Conservation (phyloP, 371 early-diverging fungal genomes). For the Actinomortierella wolfii region DNA sequence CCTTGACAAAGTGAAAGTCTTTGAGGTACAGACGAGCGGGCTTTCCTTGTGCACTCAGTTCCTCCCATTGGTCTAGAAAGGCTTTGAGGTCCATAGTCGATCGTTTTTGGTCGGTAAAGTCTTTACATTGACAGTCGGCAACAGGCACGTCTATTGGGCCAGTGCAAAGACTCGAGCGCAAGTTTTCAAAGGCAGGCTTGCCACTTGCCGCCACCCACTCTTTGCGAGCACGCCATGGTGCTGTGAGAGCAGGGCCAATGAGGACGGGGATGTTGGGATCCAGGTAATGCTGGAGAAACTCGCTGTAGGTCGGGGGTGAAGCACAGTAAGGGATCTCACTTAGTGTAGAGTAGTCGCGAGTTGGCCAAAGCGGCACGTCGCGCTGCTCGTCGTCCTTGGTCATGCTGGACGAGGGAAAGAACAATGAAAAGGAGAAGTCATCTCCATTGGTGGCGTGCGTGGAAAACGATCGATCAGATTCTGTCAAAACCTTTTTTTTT, state of each 20-base stretch:
- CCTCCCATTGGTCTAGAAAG: slow-evolving; percentile 58
- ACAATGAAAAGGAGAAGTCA: too few relatives aligned
- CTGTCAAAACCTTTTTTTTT: slow-evolving; percentile 1
- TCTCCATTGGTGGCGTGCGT: too few relatives aligned
- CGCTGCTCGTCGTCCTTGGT: too few relatives aligned
- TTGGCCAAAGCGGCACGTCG: neutral
- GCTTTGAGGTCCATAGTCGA: slow-evolving; percentile 55
- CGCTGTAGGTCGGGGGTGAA: slow-evolving; percentile 49
- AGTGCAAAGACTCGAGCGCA: slow-evolving; percentile 30
- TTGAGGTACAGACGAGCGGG: slow-evolving; percentile 60
- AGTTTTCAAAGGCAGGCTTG: slow-evolving; percentile 14
- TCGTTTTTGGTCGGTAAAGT: slow-evolving; percentile 68
- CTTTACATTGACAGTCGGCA: slow-evolving; percentile 58
- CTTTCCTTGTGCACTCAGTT: slow-evolving; percentile 6
- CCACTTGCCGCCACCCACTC: slow-evolving; percentile 58
- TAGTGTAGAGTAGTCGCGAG: slow-evolving; percentile 29
- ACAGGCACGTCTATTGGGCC: slow-evolving; percentile 55
- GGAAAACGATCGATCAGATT: too few relatives aligned
- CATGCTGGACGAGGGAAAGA: too few relatives aligned
- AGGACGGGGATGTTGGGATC: slow-evolving; percentile 65
- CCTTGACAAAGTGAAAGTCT: slow-evolving; percentile 70
- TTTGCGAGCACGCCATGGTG: slow-evolving; percentile 62
- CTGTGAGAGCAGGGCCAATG: slow-evolving; percentile 59
- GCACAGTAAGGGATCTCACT: slow-evolving; percentile 49
- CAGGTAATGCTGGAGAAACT: slow-evolving; percentile 59